Conservation (phyloP, 768 basidiomycete species). For the Suillus fuscotomentosus region DNA sequence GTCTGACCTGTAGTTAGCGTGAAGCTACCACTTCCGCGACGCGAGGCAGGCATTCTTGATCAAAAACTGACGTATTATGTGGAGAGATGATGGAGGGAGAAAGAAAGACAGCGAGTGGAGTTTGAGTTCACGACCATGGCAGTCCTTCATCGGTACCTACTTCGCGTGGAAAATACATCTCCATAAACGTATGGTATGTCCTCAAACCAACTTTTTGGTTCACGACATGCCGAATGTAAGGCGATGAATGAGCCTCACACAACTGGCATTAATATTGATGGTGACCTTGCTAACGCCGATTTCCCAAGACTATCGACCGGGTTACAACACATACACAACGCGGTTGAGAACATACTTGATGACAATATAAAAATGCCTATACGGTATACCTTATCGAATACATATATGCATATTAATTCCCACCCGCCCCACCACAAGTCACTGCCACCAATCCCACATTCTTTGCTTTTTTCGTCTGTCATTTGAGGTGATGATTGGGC, state of each 20-base stretch:
- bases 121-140: slow-evolving; percentile 7
- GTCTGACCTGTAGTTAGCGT: slow-evolving; percentile 73
- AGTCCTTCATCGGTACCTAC: slow-evolving; percentile 7
- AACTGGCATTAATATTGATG: neutral
- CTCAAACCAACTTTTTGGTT: neutral
- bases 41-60: slow-evolving; percentile 58
- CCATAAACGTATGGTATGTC: slow-evolving; percentile 3
- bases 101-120: slow-evolving; percentile 18
- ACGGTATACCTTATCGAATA: neutral
- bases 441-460: neutral
- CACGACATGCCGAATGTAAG: neutral
- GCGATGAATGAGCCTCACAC: neutral
- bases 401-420: slow-evolving; percentile 4
- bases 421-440: neutral
- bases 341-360: neutral
- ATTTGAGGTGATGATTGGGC: slow-evolving; percentile 74
- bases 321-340: neutral
- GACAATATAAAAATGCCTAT: neutral
- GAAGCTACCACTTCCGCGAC: slow-evolving; percentile 77
- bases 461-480: neutral
- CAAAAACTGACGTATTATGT: neutral
- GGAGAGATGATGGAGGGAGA: slow-evolving; percentile 11
- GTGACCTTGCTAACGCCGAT: slow-evolving; percentile 2
- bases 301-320: neutral
- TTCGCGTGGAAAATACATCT: slow-evolving; percentile 24